Evolutionary conservation across 1,284 basidiomycete genomes (phyloP).

Genomic region (Thelephora terrestris): DNA sequence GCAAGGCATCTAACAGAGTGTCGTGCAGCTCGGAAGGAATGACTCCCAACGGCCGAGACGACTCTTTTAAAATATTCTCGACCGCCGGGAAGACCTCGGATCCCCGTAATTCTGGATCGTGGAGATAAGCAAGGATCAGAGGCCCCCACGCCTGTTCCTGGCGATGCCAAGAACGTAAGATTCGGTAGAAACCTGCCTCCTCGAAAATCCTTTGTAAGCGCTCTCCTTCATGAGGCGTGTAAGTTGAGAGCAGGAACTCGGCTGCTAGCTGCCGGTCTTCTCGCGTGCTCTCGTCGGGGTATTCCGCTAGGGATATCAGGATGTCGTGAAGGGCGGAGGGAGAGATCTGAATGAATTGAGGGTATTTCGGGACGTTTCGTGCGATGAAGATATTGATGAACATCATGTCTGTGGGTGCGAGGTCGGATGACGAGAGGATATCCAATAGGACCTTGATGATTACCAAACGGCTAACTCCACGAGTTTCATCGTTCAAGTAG

Average conservation of each 20-base stretch:
- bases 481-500: conserved; percentile 74
- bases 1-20: conserved; percentile 47
- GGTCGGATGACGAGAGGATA: conserved; percentile 46
- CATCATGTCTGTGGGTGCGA: conserved; percentile 57
- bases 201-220: conserved; percentile 66
- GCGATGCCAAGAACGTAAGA: conserved; percentile 74
- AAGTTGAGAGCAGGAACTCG: conserved; percentile 90
- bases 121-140: conserved; percentile 64
- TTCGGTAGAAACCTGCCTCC: conserved; percentile 82
- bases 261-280: conserved; percentile 94
- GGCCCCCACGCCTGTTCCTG: conserved; percentile 71
- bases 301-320: conserved; percentile 68
- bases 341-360: conserved; percentile 74
- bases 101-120: conserved; percentile 61
- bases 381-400: conserved; percentile 95
- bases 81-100: conserved; percentile 56
- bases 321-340: conserved; percentile 66
- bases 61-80: conserved; percentile 48
- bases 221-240: conserved; percentile 74
- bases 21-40: conserved; percentile 42
- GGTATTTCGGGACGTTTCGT: conserved; percentile 94
- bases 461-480: conserved; percentile 64
- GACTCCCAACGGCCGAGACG: conserved; percentile 32
- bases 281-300: conserved; percentile 62
- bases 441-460: conserved; percentile 85